Conservation (phyloP, 495 filamentous ascomycete genomes). For the Hypoxylon lienhwacheense region DNA sequence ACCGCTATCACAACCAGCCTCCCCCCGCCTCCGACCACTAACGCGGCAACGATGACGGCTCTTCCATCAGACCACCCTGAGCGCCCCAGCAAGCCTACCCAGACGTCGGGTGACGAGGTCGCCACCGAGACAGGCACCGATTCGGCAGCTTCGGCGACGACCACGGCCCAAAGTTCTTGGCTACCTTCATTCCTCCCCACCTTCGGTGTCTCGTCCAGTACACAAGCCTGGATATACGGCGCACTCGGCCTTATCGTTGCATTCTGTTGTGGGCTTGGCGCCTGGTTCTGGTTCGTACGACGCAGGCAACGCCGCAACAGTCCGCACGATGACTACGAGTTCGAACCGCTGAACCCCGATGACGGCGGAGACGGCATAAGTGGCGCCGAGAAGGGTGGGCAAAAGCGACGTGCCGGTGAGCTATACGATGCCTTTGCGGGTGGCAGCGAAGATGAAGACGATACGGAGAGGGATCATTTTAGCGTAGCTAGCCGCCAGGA, state of each 20-base stretch:
- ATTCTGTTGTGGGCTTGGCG: constrained; percentile 77
- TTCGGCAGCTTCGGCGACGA: constrained; percentile 44
- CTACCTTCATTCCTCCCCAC: constrained; percentile 90
- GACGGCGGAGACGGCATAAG: constrained; percentile 62
- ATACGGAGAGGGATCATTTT: constrained; percentile 45
- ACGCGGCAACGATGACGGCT: constrained; percentile 41
- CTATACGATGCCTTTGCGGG: constrained; percentile 94
- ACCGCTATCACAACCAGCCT: constrained; percentile 47
- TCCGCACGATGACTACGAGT: constrained; percentile 85
- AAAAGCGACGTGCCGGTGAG: constrained; percentile 70
- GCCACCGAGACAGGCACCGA: constrained; percentile 46
- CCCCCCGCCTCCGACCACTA: constrained; percentile 29
- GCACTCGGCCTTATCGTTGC: constrained; percentile 77
- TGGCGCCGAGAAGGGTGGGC: constrained; percentile 36
- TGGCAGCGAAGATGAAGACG: constrained; percentile 69
- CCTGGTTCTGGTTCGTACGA: constrained; percentile 78
- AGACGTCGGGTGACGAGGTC: constrained; percentile 39
- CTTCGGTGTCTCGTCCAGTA: constrained; percentile 88
- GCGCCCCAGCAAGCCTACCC: constrained; percentile 66
- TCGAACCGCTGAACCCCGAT: constrained; percentile 85
- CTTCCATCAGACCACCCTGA: constrained; percentile 72
- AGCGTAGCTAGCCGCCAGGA: constrained; percentile 30
- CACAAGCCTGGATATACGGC: constrained; percentile 94
- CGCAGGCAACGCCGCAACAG: constrained; percentile 74
- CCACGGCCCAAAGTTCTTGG: constrained; percentile 58